These are phyloP conservation scores for Adansonia madagascariensis DNA, from an alignment of 441 rosid species.

Conservation along the genomic window DNA sequence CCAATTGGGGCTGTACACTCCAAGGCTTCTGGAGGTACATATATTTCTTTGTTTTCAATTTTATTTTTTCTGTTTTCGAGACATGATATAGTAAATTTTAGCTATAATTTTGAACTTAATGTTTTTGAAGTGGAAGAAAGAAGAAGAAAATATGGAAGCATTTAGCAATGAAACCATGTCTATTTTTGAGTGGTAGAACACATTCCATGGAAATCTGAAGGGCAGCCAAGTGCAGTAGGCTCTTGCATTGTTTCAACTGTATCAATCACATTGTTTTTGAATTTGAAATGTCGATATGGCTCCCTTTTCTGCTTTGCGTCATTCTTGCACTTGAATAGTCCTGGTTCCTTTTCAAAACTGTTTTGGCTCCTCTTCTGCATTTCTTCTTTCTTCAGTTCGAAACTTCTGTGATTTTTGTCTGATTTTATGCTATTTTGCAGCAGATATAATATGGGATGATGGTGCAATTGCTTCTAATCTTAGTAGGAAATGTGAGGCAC, in stretches of 20 bases:
- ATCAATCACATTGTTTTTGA: not conserved
- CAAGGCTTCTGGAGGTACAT: conserved; percentile 63
- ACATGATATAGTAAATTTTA: not conserved
- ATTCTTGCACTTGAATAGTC: not conserved
- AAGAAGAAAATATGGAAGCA: not conserved
- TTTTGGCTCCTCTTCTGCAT: not conserved
- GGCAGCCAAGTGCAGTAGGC: too few species aligned
- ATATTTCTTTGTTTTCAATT: not conserved
- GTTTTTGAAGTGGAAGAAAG: not conserved
- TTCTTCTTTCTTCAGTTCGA: conserved; percentile 27
- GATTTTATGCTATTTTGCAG: conserved; percentile 28
- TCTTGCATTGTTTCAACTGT: too few species aligned
- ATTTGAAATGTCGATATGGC: conserved; percentile 4
- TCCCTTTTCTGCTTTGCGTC: not conserved
- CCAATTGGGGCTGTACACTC: conserved; percentile 64
- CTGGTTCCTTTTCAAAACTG: not conserved
- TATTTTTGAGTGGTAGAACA: not conserved
- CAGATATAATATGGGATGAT: conserved; percentile 75
- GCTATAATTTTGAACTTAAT: not conserved
- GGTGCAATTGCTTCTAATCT: conserved; percentile 66
- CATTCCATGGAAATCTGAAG: too few species aligned
- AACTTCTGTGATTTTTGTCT: conserved; percentile 3
- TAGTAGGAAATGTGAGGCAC: conserved; percentile 81
- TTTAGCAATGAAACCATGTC: not conserved
- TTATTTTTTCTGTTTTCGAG: not conserved